These are phyloP conservation scores for Murraya koenigii DNA, from an alignment of 345 rosid genomes.

Conservation along the genomic window DNA sequence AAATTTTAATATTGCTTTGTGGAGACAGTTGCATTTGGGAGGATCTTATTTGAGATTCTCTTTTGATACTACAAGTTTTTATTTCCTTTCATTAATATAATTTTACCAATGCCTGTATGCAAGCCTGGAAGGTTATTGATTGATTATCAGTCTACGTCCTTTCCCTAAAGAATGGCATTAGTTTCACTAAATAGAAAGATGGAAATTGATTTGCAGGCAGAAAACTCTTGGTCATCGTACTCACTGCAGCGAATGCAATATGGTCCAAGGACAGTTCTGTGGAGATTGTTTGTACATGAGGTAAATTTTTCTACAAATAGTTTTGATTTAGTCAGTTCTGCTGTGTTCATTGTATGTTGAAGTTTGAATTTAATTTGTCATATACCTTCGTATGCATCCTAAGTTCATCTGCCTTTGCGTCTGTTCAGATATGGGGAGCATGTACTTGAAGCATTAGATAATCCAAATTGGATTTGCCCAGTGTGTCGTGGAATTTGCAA, in stretches of 20 bases:
- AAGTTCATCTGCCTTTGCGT: not conserved
- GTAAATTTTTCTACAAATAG: slow-evolving; percentile 28
- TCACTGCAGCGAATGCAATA: slow-evolving; percentile 55
- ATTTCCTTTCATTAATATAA: not conserved
- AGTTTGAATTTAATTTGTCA: slow-evolving; percentile 3
- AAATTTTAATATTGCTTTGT: not conserved
- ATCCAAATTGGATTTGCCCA: slow-evolving; percentile 81
- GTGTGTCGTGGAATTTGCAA: slow-evolving; percentile 90
- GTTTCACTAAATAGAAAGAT: not conserved
- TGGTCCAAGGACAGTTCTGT: slow-evolving; percentile 83
- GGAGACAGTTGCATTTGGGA: not conserved
- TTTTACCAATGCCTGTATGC: not conserved
- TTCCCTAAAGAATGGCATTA: not conserved
- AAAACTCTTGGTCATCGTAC: slow-evolving; percentile 90
- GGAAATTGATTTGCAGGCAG: slow-evolving; percentile 55
- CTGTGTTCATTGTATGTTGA: not conserved
- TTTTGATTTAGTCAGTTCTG: not conserved
- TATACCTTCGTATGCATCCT: not conserved
- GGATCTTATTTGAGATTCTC: not conserved
- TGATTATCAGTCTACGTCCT: not conserved
- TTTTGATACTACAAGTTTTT: not conserved
- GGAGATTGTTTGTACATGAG: slow-evolving; percentile 97
- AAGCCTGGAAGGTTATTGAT: not conserved
- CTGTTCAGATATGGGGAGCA: slow-evolving; percentile 82
- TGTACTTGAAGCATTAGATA: slow-evolving; percentile 80